Evolutionary conservation across 1,139 yeast genomes (phyloP).

Genomic region (Hyphopichia buzzinii): DNA sequence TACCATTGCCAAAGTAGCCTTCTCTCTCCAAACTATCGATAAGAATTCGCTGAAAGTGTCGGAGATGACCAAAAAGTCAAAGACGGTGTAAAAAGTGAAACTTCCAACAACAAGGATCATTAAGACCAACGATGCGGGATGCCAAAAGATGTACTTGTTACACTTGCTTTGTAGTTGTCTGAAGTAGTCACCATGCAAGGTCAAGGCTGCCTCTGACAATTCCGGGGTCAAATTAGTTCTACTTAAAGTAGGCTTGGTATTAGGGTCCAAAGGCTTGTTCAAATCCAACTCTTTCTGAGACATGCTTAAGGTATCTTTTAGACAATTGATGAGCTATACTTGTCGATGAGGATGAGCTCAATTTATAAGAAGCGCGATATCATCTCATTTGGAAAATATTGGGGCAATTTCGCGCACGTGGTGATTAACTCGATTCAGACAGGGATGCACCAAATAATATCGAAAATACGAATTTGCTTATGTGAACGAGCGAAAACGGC

Average conservation of each 20-base stretch:
- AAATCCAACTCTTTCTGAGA: slow-evolving; percentile 49
- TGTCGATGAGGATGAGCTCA: background rate
- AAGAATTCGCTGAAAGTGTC: slow-evolving; percentile 37
- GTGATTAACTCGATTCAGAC: slow-evolving; percentile 3
- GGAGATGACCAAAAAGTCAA: slow-evolving; percentile 35
- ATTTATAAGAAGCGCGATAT: background rate
- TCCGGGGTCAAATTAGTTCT: slow-evolving; percentile 50
- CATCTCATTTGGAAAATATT: background rate
- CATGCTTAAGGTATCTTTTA: background rate
- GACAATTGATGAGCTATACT: background rate
- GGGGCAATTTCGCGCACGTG: slow-evolving; percentile 5
- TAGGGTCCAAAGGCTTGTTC: slow-evolving; percentile 50
- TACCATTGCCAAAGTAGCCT: slow-evolving; percentile 21
- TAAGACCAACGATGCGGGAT: slow-evolving; percentile 37
- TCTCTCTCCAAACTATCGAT: slow-evolving; percentile 16
- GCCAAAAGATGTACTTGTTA: slow-evolving; percentile 48
- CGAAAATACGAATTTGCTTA: too few species aligned
- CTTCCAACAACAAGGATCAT: slow-evolving; percentile 18
- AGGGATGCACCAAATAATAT: background rate
- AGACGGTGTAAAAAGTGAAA: slow-evolving; percentile 25
- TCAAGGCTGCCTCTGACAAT: slow-evolving; percentile 56
- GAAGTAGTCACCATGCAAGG: slow-evolving; percentile 62
- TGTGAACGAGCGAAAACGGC: too few species aligned
- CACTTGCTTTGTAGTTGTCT: slow-evolving; percentile 55
- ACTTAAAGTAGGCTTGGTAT: slow-evolving; percentile 49